Percentiles rank a stretch among this genome's conserved stretches.
phyloP scores from a whole-genome alignment of 139 green algal genomes.

The Gonium pectorale region DNA sequence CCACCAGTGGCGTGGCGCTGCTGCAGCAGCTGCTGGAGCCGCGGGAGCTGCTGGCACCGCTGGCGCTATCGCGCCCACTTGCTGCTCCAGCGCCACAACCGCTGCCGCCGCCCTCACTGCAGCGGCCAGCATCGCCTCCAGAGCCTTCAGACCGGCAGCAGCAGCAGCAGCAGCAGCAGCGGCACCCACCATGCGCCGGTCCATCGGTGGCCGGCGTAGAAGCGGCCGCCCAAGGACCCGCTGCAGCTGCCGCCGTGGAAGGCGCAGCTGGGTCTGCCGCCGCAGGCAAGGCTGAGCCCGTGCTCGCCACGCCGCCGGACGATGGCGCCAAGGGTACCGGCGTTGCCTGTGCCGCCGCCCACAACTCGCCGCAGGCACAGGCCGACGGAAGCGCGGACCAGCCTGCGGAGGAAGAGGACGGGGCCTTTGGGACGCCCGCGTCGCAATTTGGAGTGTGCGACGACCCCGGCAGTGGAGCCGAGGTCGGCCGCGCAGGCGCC shows the following conservation, averaged over 20 bases:
- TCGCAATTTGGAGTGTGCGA: too few relatives aligned
- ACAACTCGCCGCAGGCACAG: too few relatives aligned
- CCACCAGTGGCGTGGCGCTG: background rate
- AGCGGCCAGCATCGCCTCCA: background rate
- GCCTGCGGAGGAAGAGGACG: background rate
- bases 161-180: background rate
- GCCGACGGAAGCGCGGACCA: too few relatives aligned
- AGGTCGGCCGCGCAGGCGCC: too few relatives aligned
- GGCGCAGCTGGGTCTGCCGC: background rate
- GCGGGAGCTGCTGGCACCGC: background rate
- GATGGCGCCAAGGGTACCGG: too few relatives aligned
- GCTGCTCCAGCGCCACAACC: too few relatives aligned
- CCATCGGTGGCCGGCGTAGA: background rate
- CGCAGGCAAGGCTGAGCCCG: background rate
- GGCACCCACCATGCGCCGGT: background rate
- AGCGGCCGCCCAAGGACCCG: background rate
- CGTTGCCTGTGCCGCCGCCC: too few relatives aligned
- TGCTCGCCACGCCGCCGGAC: too few relatives aligned
- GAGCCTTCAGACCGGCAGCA: background rate
- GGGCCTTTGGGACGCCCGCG: too few relatives aligned
- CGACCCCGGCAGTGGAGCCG: too few relatives aligned
- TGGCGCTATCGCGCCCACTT: background rate
- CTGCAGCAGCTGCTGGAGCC: conserved; percentile 8
- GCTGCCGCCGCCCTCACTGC: background rate
- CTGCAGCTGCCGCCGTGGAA: background rate